Base-by-base conservation (phyloP, 352 stramenopile species). In the Globisporangium mamillatum region DNA sequence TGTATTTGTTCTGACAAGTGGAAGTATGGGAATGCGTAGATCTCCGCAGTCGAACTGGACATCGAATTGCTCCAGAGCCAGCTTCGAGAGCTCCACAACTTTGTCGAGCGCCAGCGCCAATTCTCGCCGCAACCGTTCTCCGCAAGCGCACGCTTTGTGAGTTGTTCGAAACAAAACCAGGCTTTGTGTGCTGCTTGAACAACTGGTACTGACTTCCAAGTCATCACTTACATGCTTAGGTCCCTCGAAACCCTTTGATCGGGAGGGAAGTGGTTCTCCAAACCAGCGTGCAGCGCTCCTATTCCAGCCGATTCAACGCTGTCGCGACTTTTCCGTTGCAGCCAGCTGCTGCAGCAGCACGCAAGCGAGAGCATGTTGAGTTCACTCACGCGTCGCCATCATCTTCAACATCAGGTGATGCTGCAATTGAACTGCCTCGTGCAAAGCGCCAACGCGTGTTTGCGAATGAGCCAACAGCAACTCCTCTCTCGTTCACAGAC, bases 61-160 rank as follows among this genome's bases (percentile, higher is more conserved):
- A 63, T 81, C 14, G 78, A 88, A 53, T 63, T 91, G 44, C 63
- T 89, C 38, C 79, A 87, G 62, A 91, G 89, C 46, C 82, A 91
- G 69, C 71, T 80, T 22, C 79, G 75, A 29, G 82, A 91, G 70
- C 70, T 91, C 24, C 69, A 78, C 57, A 76, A 81, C 62, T 91
- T 89, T 50, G 56, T 88, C 41, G 70, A 75, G 58, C 70, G 78
- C 6, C 80, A 90, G 73, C 80, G 75, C 50, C 75, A 79, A 71
- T 46, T 68, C 53, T 63, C 48, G 32, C 48, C 68, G 10, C 70
- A 69, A 55, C 34, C 50, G 60, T 65, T 66, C 46, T 64, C 18
- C 24, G 50, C 55, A 54, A 29, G 34, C 3, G 59, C 67, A 5
- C 50, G 53, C 8, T 54, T 41, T 9, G 60, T 75, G 55, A 34